phyloP scores from a whole-genome alignment of 371 early-diverging fungal genomes.

The Coemansia linderi region DNA sequence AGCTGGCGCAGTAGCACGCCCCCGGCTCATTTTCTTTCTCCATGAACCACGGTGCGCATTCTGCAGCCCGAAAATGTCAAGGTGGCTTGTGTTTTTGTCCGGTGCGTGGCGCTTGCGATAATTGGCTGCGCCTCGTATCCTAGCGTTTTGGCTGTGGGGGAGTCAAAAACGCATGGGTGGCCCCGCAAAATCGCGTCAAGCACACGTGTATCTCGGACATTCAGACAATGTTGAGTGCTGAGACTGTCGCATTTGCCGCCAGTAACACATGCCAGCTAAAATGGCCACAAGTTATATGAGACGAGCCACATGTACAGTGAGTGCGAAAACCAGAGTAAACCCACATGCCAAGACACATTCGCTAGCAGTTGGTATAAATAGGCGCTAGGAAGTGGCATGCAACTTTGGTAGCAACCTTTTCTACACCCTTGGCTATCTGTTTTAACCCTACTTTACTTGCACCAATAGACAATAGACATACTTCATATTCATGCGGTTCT shows the following conservation, averaged over 20 bases:
- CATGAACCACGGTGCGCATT: background rate
- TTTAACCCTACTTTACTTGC: background rate
- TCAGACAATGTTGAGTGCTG: background rate
- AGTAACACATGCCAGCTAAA: background rate
- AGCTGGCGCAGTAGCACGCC: background rate
- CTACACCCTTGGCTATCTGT: background rate
- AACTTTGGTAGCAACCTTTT: background rate
- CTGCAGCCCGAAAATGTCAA: constrained; percentile 1
- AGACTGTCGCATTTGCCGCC: background rate
- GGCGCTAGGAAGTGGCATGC: background rate
- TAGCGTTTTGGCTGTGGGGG: background rate
- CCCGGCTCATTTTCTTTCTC: background rate
- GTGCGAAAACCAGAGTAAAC: background rate
- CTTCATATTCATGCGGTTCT: constrained; percentile 14
- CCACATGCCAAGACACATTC: background rate
- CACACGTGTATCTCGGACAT: background rate
- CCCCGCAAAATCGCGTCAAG: background rate
- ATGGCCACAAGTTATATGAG: background rate
- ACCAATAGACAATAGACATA: background rate
- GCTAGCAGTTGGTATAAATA: background rate
- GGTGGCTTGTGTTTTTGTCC: constrained; percentile 5
- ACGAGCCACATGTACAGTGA: constrained; percentile 1
- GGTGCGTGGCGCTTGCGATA: constrained; percentile 1
- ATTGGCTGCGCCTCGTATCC: constrained; percentile 7
- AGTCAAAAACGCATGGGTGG: background rate